phyloP scores from a whole-genome alignment of 1,284 basidiomycete genomes.

The Cutaneotrichosporon cyanovorans region DNA sequence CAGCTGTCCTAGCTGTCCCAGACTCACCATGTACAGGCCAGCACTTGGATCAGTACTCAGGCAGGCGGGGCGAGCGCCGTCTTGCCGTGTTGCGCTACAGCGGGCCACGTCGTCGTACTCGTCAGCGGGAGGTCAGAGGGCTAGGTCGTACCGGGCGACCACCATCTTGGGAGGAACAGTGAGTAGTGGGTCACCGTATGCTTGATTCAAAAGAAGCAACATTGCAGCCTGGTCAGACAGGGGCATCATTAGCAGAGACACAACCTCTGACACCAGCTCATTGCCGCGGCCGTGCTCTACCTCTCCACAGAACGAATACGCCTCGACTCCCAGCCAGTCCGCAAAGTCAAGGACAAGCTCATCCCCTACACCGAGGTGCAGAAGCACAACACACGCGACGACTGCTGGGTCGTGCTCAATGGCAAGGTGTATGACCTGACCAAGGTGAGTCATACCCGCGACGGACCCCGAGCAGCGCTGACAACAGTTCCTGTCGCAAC shows the following conservation, averaged over 20 bases:
- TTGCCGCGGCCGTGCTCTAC: not conserved
- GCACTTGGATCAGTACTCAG: not conserved
- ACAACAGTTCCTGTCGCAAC: slow-evolving; percentile 33
- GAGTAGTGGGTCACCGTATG: too few species aligned
- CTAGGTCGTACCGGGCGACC: not conserved
- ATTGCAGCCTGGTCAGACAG: not conserved
- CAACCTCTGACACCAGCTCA: not conserved
- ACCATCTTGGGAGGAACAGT: not conserved
- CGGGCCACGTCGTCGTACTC: not conserved
- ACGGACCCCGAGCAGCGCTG: not conserved
- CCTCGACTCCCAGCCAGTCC: not conserved
- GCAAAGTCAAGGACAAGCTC: slow-evolving; percentile 9
- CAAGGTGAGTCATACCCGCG: slow-evolving; percentile 43
- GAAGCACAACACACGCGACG: slow-evolving; percentile 50
- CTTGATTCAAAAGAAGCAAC: not conserved
- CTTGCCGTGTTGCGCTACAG: not conserved
- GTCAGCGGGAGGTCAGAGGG: too few species aligned
- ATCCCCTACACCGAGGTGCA: slow-evolving; percentile 51
- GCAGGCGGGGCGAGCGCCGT: not conserved
- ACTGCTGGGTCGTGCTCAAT: slow-evolving; percentile 78
- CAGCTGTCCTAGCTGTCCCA: too few species aligned
- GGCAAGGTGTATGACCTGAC: slow-evolving; percentile 53
- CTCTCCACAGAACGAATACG: not conserved
- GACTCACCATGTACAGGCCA: not conserved
- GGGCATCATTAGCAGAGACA: not conserved